Conservation (phyloP, 2,329 filamentous ascomycete species). For the Fusarium sp. region DNA sequence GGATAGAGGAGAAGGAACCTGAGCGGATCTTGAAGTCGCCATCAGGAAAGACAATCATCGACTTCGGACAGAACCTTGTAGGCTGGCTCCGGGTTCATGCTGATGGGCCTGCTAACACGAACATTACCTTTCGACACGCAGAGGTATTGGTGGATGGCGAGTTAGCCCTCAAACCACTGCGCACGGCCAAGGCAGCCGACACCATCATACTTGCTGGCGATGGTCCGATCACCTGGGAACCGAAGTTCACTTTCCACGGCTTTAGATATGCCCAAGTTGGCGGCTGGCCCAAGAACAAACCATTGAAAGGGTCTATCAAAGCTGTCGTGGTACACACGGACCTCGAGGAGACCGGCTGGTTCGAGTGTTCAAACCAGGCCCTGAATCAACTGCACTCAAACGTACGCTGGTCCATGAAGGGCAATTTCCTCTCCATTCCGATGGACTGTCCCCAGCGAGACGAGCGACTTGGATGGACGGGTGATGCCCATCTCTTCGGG, state of each 20-base stretch:
- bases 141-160: slow-evolving; percentile 66
- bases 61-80: slow-evolving; percentile 70
- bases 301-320: slow-evolving; percentile 35
- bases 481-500: slow-evolving; percentile 60
- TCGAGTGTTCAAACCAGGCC: slow-evolving; percentile 61
- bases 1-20: slow-evolving; percentile 45
- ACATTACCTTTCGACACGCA: slow-evolving; percentile 61
- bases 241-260: slow-evolving; percentile 65
- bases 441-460: slow-evolving; percentile 69
- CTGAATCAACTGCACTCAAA: slow-evolving; percentile 67
- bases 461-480: slow-evolving; percentile 65
- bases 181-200: slow-evolving; percentile 57
- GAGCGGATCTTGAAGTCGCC: slow-evolving; percentile 51
- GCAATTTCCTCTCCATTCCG: slow-evolving; percentile 67
- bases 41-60: slow-evolving; percentile 58
- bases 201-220: slow-evolving; percentile 21
- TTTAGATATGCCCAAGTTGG: slow-evolving; percentile 63
- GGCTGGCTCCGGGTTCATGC: slow-evolving; percentile 59
- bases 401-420: slow-evolving; percentile 64
- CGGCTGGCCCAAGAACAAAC: slow-evolving; percentile 52
- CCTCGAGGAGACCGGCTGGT: slow-evolving; percentile 61
- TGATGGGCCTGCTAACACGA: slow-evolving; percentile 51
- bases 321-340: slow-evolving; percentile 61
- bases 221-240: slow-evolving; percentile 29
- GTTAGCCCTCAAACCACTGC: slow-evolving; percentile 53